These are phyloP conservation scores for Smallanthus sonchifolius DNA, from an alignment of 129 eudicot species.

Conservation along the genomic window DNA sequence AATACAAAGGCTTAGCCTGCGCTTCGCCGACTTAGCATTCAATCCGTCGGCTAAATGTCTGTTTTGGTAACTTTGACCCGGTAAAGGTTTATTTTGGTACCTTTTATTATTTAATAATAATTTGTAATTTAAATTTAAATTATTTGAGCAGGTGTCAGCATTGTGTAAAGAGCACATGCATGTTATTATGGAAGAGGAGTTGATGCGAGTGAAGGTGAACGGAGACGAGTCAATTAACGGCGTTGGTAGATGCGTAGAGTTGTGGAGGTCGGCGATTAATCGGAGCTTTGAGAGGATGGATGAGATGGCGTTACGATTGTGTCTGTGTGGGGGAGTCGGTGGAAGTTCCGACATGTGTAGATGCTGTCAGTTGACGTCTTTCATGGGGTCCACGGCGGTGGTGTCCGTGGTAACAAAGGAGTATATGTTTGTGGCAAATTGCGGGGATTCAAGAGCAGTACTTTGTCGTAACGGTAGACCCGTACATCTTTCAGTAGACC, in stretches of 20 bases:
- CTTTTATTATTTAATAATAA: neutral
- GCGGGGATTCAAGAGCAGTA: slow-evolving; percentile 55
- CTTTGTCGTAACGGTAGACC: slow-evolving; percentile 36
- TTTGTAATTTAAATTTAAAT: neutral
- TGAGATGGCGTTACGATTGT: slow-evolving; percentile 28
- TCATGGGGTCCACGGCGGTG: slow-evolving; percentile 47
- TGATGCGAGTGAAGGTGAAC: slow-evolving; percentile 21
- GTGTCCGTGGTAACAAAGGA: slow-evolving; percentile 32
- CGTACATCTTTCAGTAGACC: slow-evolving; percentile 43
- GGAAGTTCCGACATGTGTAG: slow-evolving; percentile 6
- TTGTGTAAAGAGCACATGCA: slow-evolving; percentile 48
- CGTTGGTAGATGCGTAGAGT: slow-evolving; percentile 11
- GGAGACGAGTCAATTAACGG: neutral
- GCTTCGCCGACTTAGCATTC: too few species aligned
- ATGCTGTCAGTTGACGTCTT: slow-evolving; percentile 16
- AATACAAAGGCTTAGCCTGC: too few species aligned
- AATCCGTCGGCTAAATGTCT: too few species aligned
- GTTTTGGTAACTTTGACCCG: too few species aligned
- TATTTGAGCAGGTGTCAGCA: slow-evolving; percentile 38
- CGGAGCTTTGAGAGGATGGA: slow-evolving; percentile 36
- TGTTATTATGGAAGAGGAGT: slow-evolving; percentile 40
- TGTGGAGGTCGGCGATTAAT: slow-evolving; percentile 32
- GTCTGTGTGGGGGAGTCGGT: slow-evolving; percentile 20
- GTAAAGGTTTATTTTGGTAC: neutral
- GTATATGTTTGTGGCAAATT: slow-evolving; percentile 37